A percentile compares a stretch with the other conserved stretches of the same genome.
Evolutionary conservation across 2,329 filamentous ascomycete genomes (phyloP).

Genomic region (Chalaropsis ovoidea): DNA sequence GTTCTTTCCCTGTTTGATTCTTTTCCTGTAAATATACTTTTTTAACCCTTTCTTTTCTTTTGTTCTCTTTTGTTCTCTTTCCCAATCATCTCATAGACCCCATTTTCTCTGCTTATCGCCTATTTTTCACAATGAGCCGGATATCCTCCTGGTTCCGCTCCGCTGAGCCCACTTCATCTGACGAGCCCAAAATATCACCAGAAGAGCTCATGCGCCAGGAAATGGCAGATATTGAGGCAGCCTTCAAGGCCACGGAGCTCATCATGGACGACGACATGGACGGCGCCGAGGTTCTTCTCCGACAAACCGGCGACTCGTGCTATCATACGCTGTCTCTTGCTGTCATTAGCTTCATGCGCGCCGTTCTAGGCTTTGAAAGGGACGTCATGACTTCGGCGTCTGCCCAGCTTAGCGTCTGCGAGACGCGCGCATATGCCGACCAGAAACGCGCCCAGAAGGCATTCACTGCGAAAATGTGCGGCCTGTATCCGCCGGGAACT

Average conservation of each 20-base stretch:
- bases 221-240: slow-evolving; percentile 47
- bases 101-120: slow-evolving; percentile 9
- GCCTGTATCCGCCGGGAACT: slow-evolving; percentile 68
- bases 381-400: slow-evolving; percentile 78
- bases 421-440: slow-evolving; percentile 65
- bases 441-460: slow-evolving; percentile 65
- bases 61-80: neutral
- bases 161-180: slow-evolving; percentile 27
- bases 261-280: slow-evolving; percentile 89
- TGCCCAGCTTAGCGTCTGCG: slow-evolving; percentile 60
- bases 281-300: slow-evolving; percentile 63
- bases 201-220: slow-evolving; percentile 36
- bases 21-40: no score
- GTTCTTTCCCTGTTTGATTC: neutral
- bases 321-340: slow-evolving; percentile 80
- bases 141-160: slow-evolving; percentile 45
- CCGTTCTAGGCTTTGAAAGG: slow-evolving; percentile 84
- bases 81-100: neutral
- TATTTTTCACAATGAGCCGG: slow-evolving; percentile 37
- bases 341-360: slow-evolving; percentile 73
- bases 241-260: slow-evolving; percentile 54
- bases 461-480: slow-evolving; percentile 32
- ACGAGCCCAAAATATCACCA: slow-evolving; percentile 15
- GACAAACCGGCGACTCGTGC: slow-evolving; percentile 58
- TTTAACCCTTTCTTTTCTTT: neutral